Evolutionary conservation across 257 asterid species (phyloP).

Genomic region (Salvia miltiorrhiza): DNA sequence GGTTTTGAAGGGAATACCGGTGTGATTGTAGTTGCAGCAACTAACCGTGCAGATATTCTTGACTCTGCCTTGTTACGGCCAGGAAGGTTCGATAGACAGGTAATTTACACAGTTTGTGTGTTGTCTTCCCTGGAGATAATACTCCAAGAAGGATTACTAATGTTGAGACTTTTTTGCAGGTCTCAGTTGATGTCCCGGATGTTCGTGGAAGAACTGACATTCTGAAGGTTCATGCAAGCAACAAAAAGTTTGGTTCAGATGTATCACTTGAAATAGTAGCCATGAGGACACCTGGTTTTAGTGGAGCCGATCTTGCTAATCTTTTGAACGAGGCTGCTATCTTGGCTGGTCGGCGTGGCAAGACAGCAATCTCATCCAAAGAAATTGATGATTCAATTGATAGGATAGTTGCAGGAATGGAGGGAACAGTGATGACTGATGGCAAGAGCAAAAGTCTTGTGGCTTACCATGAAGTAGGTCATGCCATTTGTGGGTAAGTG

Average conservation of each 20-base stretch:
- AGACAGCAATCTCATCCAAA: constrained; percentile 74
- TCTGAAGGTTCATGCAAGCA: constrained; percentile 84
- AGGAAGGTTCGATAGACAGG: constrained; percentile 98
- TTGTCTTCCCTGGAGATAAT: neutral
- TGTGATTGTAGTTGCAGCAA: constrained; percentile 88
- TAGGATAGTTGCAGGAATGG: constrained; percentile 99
- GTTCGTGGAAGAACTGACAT: constrained; percentile 96
- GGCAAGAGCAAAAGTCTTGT: constrained; percentile 99
- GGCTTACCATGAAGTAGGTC: constrained; percentile 99
- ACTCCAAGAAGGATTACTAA: neutral
- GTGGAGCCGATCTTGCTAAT: constrained; percentile 99
- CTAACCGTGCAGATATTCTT: constrained; percentile 97
- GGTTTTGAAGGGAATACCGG: constrained; percentile 99
- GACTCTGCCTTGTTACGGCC: constrained; percentile 96
- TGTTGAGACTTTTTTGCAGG: constrained; percentile 44
- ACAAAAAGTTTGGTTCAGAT: constrained; percentile 74
- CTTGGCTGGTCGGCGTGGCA: constrained; percentile 91
- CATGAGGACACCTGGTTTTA: constrained; percentile 98
- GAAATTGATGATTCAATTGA: constrained; percentile 97
- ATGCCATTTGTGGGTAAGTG: constrained; percentile 97
- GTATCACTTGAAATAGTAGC: constrained; percentile 91
- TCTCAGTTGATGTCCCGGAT: constrained; percentile 91
- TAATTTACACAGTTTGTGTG: constrained; percentile 33
- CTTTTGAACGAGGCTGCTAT: constrained; percentile 97
- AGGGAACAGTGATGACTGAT: constrained; percentile 97